phyloP scores from a whole-genome alignment of 2,329 filamentous ascomycete species.

The Tolypocladium cylindrosporum region DNA sequence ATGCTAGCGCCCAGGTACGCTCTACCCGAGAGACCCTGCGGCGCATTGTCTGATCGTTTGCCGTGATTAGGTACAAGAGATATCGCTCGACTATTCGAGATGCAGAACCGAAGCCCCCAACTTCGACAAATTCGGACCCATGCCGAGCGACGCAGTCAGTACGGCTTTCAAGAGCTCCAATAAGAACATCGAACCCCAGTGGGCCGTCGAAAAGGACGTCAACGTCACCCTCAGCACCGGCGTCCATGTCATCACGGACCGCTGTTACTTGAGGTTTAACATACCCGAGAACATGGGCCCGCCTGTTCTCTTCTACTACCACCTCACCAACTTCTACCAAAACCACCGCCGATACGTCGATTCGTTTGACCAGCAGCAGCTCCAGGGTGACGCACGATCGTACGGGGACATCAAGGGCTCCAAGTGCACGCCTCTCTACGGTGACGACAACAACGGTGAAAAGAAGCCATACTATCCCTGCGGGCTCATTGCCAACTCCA shows the following conservation, averaged over 20 bases:
- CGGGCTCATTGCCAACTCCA: slow-evolving; percentile 88
- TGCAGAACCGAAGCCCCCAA: slow-evolving; percentile 51
- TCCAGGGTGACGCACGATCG: slow-evolving; percentile 58
- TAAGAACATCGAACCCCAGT: slow-evolving; percentile 26
- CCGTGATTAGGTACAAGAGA: slow-evolving; percentile 65
- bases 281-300: slow-evolving; percentile 71
- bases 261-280: slow-evolving; percentile 69
- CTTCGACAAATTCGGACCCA: slow-evolving; percentile 27
- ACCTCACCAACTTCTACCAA: slow-evolving; percentile 96
- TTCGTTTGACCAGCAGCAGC: slow-evolving; percentile 73
- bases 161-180: slow-evolving; percentile 61
- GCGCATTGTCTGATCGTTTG: slow-evolving; percentile 5
- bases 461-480: slow-evolving; percentile 82
- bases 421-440: slow-evolving; percentile 65
- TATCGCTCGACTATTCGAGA: slow-evolving; percentile 81
- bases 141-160: slow-evolving; percentile 48
- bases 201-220: slow-evolving; percentile 29
- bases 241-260: slow-evolving; percentile 25
- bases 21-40: not conserved
- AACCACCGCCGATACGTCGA: slow-evolving; percentile 95
- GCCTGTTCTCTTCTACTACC: slow-evolving; percentile 89
- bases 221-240: slow-evolving; percentile 30
- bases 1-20: slow-evolving; percentile 68
- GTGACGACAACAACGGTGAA: slow-evolving; percentile 27
- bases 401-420: slow-evolving; percentile 53